Conservation (phyloP, 352 stramenopile genomes). For the Paralagenidium karlingii region DNA sequence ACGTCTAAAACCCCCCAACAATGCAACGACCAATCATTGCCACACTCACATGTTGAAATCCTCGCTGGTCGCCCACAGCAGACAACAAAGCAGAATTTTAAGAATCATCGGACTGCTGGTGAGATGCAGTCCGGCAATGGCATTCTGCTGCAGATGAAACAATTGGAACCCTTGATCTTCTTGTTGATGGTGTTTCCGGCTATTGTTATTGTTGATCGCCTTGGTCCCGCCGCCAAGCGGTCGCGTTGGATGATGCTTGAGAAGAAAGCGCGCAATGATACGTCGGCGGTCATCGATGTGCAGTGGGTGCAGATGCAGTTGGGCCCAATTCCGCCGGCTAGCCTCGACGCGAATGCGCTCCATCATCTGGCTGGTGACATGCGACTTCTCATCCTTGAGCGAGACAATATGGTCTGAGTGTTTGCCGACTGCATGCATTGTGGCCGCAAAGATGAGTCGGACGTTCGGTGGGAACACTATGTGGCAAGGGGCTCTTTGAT, state of each 20-base stretch:
- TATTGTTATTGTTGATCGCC: not conserved
- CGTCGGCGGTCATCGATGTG: slow-evolving; percentile 36
- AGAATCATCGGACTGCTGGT: slow-evolving; percentile 46
- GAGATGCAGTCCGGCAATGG: slow-evolving; percentile 38
- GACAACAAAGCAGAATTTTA: slow-evolving; percentile 37
- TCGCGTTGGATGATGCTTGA: slow-evolving; percentile 13
- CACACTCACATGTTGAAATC: slow-evolving; percentile 72
- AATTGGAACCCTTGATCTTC: slow-evolving; percentile 22
- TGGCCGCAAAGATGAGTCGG: slow-evolving; percentile 71
- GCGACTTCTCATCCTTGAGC: slow-evolving; percentile 22
- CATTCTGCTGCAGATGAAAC: slow-evolving; percentile 69
- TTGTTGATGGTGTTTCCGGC: not conserved
- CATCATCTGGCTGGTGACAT: slow-evolving; percentile 59
- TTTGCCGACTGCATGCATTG: too few relatives aligned
- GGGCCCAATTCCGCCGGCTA: slow-evolving; percentile 57
- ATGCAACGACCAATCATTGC: too few relatives aligned
- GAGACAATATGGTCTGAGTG: too few relatives aligned
- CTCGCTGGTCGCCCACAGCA: slow-evolving; percentile 56
- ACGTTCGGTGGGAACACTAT: slow-evolving; percentile 83
- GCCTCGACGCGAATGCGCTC: slow-evolving; percentile 73
- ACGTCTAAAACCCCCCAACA: too few relatives aligned
- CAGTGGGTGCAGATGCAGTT: slow-evolving; percentile 42
- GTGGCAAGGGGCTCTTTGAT: too few relatives aligned
- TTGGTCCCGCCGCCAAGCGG: not conserved
- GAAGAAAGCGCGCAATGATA: slow-evolving; percentile 51